Evolutionary conservation across 2,329 filamentous ascomycete species (phyloP), one percentile per base, ranked within the genome.

Genomic region (Epichloe bromicola): DNA sequence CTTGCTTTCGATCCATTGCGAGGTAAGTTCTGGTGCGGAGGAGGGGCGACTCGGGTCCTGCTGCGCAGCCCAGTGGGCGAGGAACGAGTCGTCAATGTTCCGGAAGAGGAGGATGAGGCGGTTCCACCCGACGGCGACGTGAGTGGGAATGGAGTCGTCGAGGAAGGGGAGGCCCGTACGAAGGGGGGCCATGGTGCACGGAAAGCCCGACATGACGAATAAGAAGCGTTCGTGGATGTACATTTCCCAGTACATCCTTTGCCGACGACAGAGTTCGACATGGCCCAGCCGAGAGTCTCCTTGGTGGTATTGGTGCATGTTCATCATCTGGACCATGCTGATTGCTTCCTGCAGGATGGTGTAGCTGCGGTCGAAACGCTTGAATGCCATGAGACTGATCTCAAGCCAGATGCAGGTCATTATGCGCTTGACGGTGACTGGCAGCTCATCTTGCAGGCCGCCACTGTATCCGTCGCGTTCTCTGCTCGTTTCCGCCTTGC

Each of bases 351-450:
- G 67, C 44, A 78, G 68, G 49, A 73, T 69, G 57, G 68, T 63
- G 44, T 75, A 73, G 5, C 71, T 70, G 37, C 71, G 66, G 49
- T 76, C 72, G 51, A 66, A 66, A 30, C 70, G 67, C 44, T 70
- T 67, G 23, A 75, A 65, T 5, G 67, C 68, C 67, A 76, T 72
- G 48, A 74, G 64, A 58, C 68, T 72, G 51, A 75, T 75, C 55
- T 77, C 71, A 40, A 76, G 68, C 55, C 74, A 77, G 46, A 76
- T 62, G 26, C 67, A 71, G 26, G 71, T 72, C 67, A 76, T 72
- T 23, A 73, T 69, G 47, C 70, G 65, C 49, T 70, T 67, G 23
- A 74, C 65, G 0, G 68, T 70, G 4, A 69, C 63, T 2, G 64
- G 65, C 12, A 68, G 61, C 6, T 67, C 65, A 20, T 66, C 65